These are phyloP conservation scores for Neobulgaria alba DNA, from an alignment of 2,329 filamentous ascomycete species.

Conservation along the genomic window DNA sequence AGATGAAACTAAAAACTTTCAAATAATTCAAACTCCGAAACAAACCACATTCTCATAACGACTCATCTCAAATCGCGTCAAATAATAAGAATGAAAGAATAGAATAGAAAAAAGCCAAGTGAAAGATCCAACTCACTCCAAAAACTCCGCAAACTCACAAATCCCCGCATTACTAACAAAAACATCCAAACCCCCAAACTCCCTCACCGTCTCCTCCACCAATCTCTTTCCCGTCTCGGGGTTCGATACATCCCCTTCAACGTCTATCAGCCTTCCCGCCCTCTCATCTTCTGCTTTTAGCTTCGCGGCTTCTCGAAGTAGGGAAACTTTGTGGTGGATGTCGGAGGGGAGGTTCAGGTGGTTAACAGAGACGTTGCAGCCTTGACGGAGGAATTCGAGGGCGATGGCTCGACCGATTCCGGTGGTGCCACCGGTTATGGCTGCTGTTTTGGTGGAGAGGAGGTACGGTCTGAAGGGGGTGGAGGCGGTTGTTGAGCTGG, in stretches of 20 bases:
- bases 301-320: conserved; percentile 42
- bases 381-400: conserved; percentile 68
- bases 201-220: conserved; percentile 55
- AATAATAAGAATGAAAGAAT: not conserved
- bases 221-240: conserved; percentile 62
- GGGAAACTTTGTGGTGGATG: conserved; percentile 41
- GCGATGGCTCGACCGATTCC: conserved; percentile 83
- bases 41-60: too few relatives aligned
- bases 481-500: too few relatives aligned
- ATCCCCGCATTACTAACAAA: conserved; percentile 87
- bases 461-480: too few relatives aligned
- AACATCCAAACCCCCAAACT: conserved; percentile 58
- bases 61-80: too few relatives aligned
- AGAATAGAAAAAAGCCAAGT: conserved; percentile 21
- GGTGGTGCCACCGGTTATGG: conserved; percentile 79
- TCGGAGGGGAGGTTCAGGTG: conserved; percentile 57
- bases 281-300: conserved; percentile 36
- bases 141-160: conserved; percentile 80
- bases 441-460: conserved; percentile 66
- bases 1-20: too few relatives aligned
- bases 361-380: conserved; percentile 72
- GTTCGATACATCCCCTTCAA: conserved; percentile 69
- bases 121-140: too few relatives aligned
- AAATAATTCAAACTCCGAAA: too few relatives aligned
- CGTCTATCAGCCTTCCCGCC: conserved; percentile 51